Base-by-base conservation (phyloP, 2,329 filamentous ascomycete genomes). In the Botrytis galanthina region DNA sequence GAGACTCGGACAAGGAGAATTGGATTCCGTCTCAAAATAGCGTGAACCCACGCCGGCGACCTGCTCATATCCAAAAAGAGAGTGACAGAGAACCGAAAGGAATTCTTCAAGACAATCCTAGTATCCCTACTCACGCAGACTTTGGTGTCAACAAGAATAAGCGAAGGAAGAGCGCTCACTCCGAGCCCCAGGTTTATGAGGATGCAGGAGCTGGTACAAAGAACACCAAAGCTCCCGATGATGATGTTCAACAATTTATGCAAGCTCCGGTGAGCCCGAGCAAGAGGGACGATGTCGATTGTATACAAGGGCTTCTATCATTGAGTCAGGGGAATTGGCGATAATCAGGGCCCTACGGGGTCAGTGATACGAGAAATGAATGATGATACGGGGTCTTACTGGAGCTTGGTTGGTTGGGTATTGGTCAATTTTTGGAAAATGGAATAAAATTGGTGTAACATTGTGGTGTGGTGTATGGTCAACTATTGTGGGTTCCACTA, bases 1-100 rank as follows among this genome's bases (percentile, higher is more conserved):
- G 89, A 67, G 95, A 97, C 79, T 97, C 94, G 1, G 95, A 98
- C 81, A 98, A 98, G 83, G 95, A 98, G 84, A 98, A 98, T 80
- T 97, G 94, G 88, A 88, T 85, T 79, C 91, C 86, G 1, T 86
- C 85, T 75, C 85, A 85, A 75, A 84, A 86, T 62, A 84, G 83
- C 60, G 85, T 82, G 14, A 84, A 83, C 75, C 78, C 82, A 70
- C 82, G 75, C 75, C 80, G 72, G 60, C 78, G 77, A 61, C 78
- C 77, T 51, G 80, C 81, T 39, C 79, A 81, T 75, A 77, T 73
- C 73, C 75, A 67, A 71, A 78, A 71, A 70, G 75, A 76, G 42
- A 79, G 77, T 22, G 72, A 72, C 59, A 51, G 62, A 42, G 60
- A 73, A 10, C 64, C 77, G 6, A 76, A 77, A 63, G 51, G 75